phyloP scores from a whole-genome alignment of 2,329 filamentous ascomycete genomes.

The Venturia pyrina region DNA sequence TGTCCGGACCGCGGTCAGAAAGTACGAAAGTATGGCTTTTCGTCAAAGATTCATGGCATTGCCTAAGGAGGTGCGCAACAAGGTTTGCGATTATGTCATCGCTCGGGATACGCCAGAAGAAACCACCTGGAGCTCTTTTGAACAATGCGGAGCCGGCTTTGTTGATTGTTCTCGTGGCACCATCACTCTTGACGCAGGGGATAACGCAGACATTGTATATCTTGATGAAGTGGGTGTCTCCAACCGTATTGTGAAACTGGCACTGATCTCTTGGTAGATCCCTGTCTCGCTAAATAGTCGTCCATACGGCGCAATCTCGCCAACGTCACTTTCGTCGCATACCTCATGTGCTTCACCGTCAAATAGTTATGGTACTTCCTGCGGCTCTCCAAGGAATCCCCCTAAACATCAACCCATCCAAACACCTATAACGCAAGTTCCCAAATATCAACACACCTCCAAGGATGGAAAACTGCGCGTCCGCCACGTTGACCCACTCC shows the following conservation, averaged over 20 bases:
- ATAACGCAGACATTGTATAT: background rate
- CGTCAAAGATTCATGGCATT: slow-evolving; percentile 2
- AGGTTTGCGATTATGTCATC: slow-evolving; percentile 4
- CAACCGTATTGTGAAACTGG: background rate
- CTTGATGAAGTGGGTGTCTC: background rate
- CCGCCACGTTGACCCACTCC: background rate
- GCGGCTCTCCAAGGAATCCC: background rate
- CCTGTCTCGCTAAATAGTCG: background rate
- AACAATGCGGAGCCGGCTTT: background rate
- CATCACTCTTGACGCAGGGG: background rate
- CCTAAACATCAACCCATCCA: background rate
- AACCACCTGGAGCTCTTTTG: background rate
- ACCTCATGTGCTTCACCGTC: background rate
- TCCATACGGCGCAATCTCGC: background rate
- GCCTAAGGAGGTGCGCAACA: background rate
- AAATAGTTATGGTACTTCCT: background rate
- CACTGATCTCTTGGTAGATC: background rate
- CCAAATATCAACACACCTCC: background rate
- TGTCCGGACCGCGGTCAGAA: background rate
- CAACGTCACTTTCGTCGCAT: background rate
- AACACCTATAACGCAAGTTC: background rate
- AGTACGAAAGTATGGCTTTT: background rate
- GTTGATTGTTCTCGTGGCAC: background rate
- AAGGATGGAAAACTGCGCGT: background rate
- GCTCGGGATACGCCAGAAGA: background rate